Evolutionary conservation across 768 basidiomycete species (phyloP).

Genomic region (Trametes punicea): DNA sequence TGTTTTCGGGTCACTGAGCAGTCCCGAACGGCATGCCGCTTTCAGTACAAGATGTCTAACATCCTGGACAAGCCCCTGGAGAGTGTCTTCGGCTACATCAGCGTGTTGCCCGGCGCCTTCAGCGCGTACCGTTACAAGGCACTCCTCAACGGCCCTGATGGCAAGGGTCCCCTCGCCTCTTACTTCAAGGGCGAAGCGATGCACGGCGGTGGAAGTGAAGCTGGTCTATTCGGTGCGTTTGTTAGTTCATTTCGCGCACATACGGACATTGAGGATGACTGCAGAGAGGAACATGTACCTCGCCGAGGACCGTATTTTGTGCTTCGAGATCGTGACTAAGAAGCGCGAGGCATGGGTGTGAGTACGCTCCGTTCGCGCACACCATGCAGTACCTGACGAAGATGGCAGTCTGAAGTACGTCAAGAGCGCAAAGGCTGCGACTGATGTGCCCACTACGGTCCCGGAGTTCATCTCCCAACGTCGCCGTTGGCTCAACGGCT

Average conservation of each 20-base stretch:
- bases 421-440: conserved; percentile 90
- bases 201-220: conserved; percentile 58
- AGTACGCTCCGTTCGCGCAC: conserved; percentile 28
- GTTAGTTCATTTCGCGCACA: not conserved
- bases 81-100: conserved; percentile 86
- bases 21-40: not conserved
- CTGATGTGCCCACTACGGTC: conserved; percentile 91
- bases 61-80: conserved; percentile 95
- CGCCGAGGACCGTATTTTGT: conserved; percentile 86
- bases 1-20: too few species aligned
- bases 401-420: conserved; percentile 71
- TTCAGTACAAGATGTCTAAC: conserved; percentile 91
- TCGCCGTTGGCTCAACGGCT: conserved; percentile 86
- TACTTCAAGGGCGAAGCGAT: conserved; percentile 94
- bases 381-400: not conserved
- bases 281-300: conserved; percentile 87
- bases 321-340: conserved; percentile 93
- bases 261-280: not conserved
- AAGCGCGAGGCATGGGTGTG: conserved; percentile 80
- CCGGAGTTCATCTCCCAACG: conserved; percentile 95
- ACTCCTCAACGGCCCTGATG: conserved; percentile 80
- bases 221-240: conserved; percentile 59
- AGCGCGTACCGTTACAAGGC: conserved; percentile 90
- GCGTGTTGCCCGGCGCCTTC: conserved; percentile 89
- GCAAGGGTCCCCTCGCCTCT: conserved; percentile 84